A percentile compares a stretch with the other conserved stretches of the same genome.
These are phyloP conservation scores for Patellifolia procumbens DNA, from an alignment of 179 eudicot species.

Conservation along the genomic window DNA sequence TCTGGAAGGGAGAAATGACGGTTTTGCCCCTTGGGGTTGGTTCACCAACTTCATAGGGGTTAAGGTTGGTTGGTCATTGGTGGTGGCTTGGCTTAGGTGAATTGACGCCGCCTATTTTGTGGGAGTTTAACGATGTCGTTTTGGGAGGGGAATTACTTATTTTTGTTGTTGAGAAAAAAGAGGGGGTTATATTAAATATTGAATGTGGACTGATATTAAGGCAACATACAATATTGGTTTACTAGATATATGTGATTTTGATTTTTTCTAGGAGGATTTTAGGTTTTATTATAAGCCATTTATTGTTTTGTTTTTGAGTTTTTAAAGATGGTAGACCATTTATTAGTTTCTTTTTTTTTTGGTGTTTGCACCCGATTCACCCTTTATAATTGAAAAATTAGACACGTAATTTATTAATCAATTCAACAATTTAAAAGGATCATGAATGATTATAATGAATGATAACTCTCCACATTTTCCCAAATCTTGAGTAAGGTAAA, in stretches of 20 bases:
- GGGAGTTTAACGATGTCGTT: neutral
- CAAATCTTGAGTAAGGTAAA: too few species aligned
- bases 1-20: neutral
- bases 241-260: neutral
- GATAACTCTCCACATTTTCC: too few species aligned
- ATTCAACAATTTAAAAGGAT: too few species aligned
- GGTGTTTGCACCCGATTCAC: too few species aligned
- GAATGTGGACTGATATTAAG: slow-evolving; percentile 12
- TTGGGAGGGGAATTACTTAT: neutral
- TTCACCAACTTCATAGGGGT: neutral
- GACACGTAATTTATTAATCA: too few species aligned
- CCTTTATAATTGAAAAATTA: too few species aligned
- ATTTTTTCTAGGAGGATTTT: slow-evolving; percentile 1
- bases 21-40: slow-evolving; percentile 15
- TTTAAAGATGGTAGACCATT: neutral
- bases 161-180: too few species aligned
- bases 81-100: neutral
- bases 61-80: neutral
- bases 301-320: neutral
- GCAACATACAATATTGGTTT: neutral
- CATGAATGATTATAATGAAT: too few species aligned
- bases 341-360: too few species aligned
- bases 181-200: too few species aligned
- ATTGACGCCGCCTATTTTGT: neutral
- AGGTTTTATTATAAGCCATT: neutral